Conservation (phyloP, 177 flowering plant species). For the Vitis hybrid region DNA sequence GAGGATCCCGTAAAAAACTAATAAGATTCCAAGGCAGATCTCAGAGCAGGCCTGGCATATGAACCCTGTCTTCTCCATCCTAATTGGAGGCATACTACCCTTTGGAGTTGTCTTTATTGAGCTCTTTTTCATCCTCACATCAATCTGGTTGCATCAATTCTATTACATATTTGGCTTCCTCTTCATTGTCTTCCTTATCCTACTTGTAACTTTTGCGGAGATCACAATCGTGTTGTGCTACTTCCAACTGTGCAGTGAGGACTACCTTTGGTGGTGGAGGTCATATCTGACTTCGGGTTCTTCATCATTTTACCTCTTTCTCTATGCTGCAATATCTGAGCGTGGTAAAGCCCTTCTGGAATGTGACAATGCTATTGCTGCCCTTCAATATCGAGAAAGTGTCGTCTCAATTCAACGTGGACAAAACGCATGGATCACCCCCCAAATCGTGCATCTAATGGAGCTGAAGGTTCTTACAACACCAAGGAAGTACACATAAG, state of each 20-base stretch:
- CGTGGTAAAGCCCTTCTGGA: too few species aligned
- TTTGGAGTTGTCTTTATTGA: constrained; percentile 90
- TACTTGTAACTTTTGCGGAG: constrained; percentile 79
- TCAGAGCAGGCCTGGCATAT: constrained; percentile 91
- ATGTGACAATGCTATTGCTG: too few species aligned
- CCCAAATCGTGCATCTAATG: too few species aligned
- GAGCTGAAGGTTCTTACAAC: too few species aligned
- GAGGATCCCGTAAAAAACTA: constrained; percentile 85
- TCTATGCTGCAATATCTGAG: constrained; percentile 48
- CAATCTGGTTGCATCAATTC: constrained; percentile 87
- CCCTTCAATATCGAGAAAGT: too few species aligned
- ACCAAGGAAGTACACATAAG: too few species aligned
- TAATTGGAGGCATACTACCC: constrained; percentile 87
- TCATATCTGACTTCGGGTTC: constrained; percentile 84
- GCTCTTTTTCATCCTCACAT: constrained; percentile 87
- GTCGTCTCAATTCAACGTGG: too few species aligned
- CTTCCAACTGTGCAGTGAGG: constrained; percentile 94
- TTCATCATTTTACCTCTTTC: constrained; percentile 81
- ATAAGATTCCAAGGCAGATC: constrained; percentile 81
- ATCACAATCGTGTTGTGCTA: constrained; percentile 87
- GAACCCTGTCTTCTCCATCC: constrained; percentile 70
- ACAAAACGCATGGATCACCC: too few species aligned
- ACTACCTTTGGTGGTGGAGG: constrained; percentile 95
- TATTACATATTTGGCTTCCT: constrained; percentile 91
- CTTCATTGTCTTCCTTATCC: constrained; percentile 75